Base-by-base conservation (phyloP, 495 filamentous ascomycete species). In the Xylaria curta region DNA sequence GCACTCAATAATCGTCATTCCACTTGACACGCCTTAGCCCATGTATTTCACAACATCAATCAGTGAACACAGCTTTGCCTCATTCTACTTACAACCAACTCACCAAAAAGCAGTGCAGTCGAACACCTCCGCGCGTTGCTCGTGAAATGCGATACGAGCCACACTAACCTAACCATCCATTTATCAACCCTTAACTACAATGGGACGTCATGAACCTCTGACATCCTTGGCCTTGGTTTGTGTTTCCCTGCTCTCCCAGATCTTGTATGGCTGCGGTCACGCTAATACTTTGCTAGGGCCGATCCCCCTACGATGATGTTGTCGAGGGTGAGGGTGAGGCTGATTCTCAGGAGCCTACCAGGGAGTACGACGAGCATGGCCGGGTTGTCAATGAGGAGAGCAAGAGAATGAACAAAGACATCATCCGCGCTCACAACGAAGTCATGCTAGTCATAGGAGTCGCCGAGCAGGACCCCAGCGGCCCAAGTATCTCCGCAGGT, bases 351-450 rank as follows among this genome's bases (percentile, higher is more conserved):
- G 84, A 77, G 38, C 82, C 76, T 6, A 68, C 80, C 38, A 91
- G 93, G 81, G 82, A 88, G 56, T 94, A 92, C 78, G 91, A 93
- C 79, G 85, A 87, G n/a, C 85, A 88, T 66, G 92, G 91, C 17
- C 89, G 91, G 66, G 89, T 92, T 8, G 80, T 89, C 47, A 93
- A 93, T 74, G 85, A 85, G 0, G 85, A 86, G 59, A 88, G 83
- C 3, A 84, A 83, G 67, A 76, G 80, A 15, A 82, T 84, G 72
- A 86, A 87, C 69, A 78, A 81, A 60, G 84, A 87, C 65, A 77
- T 87, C 10, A 83, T 89, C 24, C 81, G 86, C 38, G 83, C 87
- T 33, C 85, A 87, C 70, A 89, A 89, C 73, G 86, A 89, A 70
- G 86, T 89, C 1, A 87, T 89, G 86, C 80, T 81, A 15, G 85